Evolutionary conservation across 2,329 filamentous ascomycete species (phyloP).

Genomic region (Dactylellina drechsleri): DNA sequence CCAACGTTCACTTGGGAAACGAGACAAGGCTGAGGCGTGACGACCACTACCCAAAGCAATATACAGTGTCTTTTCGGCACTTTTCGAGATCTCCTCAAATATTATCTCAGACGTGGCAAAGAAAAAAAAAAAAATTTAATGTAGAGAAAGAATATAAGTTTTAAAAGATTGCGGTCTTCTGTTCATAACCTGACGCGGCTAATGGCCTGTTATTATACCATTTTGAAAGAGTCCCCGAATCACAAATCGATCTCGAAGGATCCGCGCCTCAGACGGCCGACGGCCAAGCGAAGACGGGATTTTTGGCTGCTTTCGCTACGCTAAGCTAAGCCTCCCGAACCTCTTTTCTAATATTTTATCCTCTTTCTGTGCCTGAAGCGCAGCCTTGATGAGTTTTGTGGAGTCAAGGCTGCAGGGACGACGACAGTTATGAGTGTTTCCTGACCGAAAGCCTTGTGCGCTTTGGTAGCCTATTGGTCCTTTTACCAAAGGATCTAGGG

Average conservation of each 20-base stretch:
- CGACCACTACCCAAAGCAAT: neutral
- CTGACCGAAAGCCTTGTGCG: slow-evolving; percentile 19
- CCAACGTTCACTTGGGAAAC: neutral
- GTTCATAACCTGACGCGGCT: slow-evolving; percentile 8
- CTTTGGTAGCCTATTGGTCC: slow-evolving; percentile 25
- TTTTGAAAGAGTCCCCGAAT: neutral
- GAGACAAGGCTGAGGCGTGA: neutral
- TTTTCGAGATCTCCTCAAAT: neutral
- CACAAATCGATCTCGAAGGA: neutral
- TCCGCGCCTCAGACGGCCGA: neutral
- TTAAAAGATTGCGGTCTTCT: neutral
- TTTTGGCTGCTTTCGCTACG: neutral
- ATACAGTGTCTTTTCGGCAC: slow-evolving; percentile 18
- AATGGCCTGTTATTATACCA: slow-evolving; percentile 9
- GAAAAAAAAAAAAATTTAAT: slow-evolving; percentile 1
- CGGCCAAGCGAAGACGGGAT: slow-evolving; percentile 15
- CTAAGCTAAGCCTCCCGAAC: slow-evolving; percentile 16
- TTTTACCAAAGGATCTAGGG: too few species aligned
- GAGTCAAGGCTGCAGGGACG: slow-evolving; percentile 20
- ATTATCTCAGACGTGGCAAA: neutral
- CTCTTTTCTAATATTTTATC: neutral
- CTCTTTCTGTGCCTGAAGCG: slow-evolving; percentile 24
- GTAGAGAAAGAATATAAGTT: neutral
- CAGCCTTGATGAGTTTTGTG: slow-evolving; percentile 29
- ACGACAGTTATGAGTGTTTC: slow-evolving; percentile 25